Percentiles rank a stretch among this genome's conserved stretches.
These are phyloP conservation scores for Tuber brumale DNA, from an alignment of 495 filamentous ascomycete genomes.

Conservation along the genomic window DNA sequence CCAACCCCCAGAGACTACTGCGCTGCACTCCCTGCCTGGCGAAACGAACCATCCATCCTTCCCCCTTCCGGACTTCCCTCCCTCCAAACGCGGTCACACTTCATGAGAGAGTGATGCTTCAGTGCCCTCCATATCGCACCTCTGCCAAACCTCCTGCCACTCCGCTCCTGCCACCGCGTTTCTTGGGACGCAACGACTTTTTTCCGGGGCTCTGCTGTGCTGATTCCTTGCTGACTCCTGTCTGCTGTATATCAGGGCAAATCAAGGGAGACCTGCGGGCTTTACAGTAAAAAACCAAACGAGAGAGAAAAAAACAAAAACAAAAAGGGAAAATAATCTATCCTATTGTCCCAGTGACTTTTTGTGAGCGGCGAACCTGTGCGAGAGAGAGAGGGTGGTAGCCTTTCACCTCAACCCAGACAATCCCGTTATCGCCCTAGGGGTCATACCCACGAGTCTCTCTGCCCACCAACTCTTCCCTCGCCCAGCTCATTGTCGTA, in stretches of 20 bases:
- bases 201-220: conserved; percentile 16
- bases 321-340: not conserved
- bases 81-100: conserved; percentile 10
- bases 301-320: too few species aligned
- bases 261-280: not conserved
- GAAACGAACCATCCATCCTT: conserved; percentile 7
- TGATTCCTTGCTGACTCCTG: conserved; percentile 16
- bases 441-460: not conserved
- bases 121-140: not conserved
- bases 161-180: conserved; percentile 17
- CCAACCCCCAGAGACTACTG: conserved; percentile 10
- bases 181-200: conserved; percentile 26
- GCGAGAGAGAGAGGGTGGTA: not conserved
- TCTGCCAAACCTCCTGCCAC: conserved; percentile 9
- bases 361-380: not conserved
- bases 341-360: not conserved
- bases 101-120: conserved; percentile 2
- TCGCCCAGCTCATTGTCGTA: conserved; percentile 6
- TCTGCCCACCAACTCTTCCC: not conserved
- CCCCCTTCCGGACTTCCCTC: conserved; percentile 10
- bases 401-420: not conserved
- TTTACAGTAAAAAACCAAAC: not conserved
- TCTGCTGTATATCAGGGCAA: conserved; percentile 18
- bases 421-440: not conserved
- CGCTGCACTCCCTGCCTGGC: not conserved